Evolutionary conservation across 345 rosid genomes (phyloP).

Genomic region (Ailanthus altissimus): DNA sequence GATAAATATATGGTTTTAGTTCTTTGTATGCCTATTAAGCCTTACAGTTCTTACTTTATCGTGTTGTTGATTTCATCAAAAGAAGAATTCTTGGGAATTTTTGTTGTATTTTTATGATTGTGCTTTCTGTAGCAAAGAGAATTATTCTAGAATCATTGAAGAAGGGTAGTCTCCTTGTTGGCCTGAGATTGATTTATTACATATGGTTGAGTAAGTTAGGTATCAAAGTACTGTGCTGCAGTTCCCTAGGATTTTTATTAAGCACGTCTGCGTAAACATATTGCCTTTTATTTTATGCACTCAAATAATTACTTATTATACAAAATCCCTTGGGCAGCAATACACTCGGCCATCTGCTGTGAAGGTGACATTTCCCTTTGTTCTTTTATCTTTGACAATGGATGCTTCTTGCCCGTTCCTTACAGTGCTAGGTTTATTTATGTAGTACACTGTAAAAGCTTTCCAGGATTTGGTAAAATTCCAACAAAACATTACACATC

Average conservation of each 20-base stretch:
- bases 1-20: too few species aligned
- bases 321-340: slow-evolving; percentile 67
- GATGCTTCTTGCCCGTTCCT: not conserved
- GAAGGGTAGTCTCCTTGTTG: too few species aligned
- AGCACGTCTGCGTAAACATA: not conserved
- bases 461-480: too few species aligned
- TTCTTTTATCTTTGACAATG: not conserved
- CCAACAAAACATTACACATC: too few species aligned
- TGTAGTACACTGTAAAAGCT: not conserved
- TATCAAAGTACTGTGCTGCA: not conserved
- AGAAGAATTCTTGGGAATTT: too few species aligned
- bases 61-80: too few species aligned
- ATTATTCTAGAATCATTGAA: too few species aligned
- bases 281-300: not conserved
- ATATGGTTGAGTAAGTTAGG: not conserved
- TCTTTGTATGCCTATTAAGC: too few species aligned
- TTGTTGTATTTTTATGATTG: too few species aligned
- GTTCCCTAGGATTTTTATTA: not conserved
- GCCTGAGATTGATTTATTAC: not conserved
- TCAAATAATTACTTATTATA: slow-evolving; percentile 37
- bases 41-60: too few species aligned
- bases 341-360: slow-evolving; percentile 91
- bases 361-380: slow-evolving; percentile 58
- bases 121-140: too few species aligned
- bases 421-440: not conserved